Base-by-base conservation (phyloP, 2,329 filamentous ascomycete species). In the Arthroderma sp. region DNA sequence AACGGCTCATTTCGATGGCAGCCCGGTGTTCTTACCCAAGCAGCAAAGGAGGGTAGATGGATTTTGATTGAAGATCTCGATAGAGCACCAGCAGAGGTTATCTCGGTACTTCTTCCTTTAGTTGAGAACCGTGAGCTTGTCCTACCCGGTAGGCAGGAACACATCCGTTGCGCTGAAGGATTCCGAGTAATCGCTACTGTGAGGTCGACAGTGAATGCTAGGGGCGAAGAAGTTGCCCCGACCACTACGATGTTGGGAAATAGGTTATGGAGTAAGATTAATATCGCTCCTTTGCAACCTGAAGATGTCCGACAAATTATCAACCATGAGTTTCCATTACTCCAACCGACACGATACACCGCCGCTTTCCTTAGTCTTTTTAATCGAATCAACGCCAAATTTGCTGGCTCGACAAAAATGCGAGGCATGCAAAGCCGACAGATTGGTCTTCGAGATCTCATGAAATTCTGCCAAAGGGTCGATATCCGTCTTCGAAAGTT, bases 51-150 rank as follows among this genome's bases (percentile, higher is more conserved):
- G 68, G 93, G 91, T 10, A 77, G 89, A 57, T 98, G 91, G 93
- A 84, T 98, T 5, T 72, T 98, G 52, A 93, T 99, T 48, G 93
- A 99, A 63, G 93, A 99, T 62, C 73, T 99, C 36, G 88, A 98
- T 60, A 80, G 89, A 50, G 91, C 91, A 7, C 91, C 93, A 4
- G 89, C 86, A 52, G 91, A 98, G 63, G 85, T 98, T 40, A 80
- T 98, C 62, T 94, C 89, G 60, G 87, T 88, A 9, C 75, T 99
- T 29, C 71, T 98, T 28, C 91, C 93, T 6, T 73, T 98, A 6
- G 88, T 98, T 48, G 91, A 98, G 64, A 79, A 84, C 48, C 80
- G 86, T n/a, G 86, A 95, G 60, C 74, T 98, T 9, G 71, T 93
- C 3, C 87, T 98, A 29, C 86, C 91, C 0, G 93, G 82, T 54